Evolutionary conservation across 2,329 filamentous ascomycete genomes (phyloP).

Genomic region (Albifimbria verrucaria): DNA sequence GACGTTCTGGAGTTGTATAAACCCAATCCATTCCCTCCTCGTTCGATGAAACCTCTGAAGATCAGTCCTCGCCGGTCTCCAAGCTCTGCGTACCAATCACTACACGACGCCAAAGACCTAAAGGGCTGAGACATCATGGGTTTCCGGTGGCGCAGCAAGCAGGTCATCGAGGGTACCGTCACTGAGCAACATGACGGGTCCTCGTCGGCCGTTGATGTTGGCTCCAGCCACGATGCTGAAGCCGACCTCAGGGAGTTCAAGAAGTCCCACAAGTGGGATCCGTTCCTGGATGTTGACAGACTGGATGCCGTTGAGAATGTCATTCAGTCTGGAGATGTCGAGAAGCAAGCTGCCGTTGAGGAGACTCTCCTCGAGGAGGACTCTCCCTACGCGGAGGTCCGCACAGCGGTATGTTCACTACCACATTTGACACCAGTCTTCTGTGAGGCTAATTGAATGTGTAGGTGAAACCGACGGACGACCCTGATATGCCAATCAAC

Average conservation of each 20-base stretch:
- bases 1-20: neutral
- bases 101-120: neutral
- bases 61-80: neutral
- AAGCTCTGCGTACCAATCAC: neutral
- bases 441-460: neutral
- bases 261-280: constrained; percentile 53
- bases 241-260: constrained; percentile 39
- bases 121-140: neutral
- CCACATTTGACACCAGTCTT: neutral
- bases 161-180: neutral
- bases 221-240: constrained; percentile 14
- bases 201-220: neutral
- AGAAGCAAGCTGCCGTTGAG: constrained; percentile 38
- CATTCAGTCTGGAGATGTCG: constrained; percentile 39
- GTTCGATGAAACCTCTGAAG: neutral
- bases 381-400: constrained; percentile 15
- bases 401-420: constrained; percentile 25
- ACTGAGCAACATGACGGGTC: neutral
- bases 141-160: neutral
- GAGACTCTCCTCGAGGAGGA: constrained; percentile 3
- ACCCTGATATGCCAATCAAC: constrained; percentile 19
- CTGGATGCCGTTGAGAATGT: constrained; percentile 49
- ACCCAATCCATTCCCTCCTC: neutral
- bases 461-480: constrained; percentile 32
- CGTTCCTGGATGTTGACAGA: constrained; percentile 51